Conservation (phyloP, 2,329 filamentous ascomycete genomes). For the Fusarium napiforme region DNA sequence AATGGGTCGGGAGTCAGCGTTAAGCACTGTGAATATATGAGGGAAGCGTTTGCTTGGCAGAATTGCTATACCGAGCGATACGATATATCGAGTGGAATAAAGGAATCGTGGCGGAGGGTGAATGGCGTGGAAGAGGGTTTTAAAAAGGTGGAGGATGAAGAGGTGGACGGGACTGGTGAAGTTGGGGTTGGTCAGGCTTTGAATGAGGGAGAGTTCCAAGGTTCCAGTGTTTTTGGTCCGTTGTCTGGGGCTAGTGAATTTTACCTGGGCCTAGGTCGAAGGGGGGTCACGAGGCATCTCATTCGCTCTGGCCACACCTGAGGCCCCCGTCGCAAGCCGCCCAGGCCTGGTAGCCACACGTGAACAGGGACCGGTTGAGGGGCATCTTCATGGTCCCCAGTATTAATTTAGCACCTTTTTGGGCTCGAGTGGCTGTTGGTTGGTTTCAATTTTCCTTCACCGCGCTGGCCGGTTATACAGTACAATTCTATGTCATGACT, state of each 20-base stretch:
- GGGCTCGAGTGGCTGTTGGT: not conserved
- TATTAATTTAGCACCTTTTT: constrained; percentile 13
- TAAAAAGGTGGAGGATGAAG: constrained; percentile 31
- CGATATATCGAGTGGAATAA: not conserved
- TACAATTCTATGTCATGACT: constrained; percentile 22
- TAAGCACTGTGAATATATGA: not conserved
- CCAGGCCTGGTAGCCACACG: constrained; percentile 28
- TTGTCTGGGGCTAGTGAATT: constrained; percentile 38
- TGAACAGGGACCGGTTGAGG: constrained; percentile 18
- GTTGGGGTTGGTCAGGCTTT: constrained; percentile 31
- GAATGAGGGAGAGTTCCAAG: constrained; percentile 34
- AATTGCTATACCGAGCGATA: not conserved
- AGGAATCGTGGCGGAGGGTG: not conserved
- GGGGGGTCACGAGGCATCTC: constrained; percentile 29
- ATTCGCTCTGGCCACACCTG: constrained; percentile 33
- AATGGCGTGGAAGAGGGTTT: constrained; percentile 19
- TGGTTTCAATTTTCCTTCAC: constrained; percentile 18
- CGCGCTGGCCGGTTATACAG: not conserved
- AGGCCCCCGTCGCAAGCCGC: constrained; percentile 15
- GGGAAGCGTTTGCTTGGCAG: not conserved
- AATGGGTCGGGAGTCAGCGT: not conserved
- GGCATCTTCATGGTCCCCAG: constrained; percentile 14
- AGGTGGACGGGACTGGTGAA: constrained; percentile 28
- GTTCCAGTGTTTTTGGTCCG: constrained; percentile 29
- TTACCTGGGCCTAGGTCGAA: constrained; percentile 23